These are phyloP conservation scores for Botrytis sinoallii DNA, from an alignment of 2,329 filamentous ascomycete species.

Conservation along the genomic window DNA sequence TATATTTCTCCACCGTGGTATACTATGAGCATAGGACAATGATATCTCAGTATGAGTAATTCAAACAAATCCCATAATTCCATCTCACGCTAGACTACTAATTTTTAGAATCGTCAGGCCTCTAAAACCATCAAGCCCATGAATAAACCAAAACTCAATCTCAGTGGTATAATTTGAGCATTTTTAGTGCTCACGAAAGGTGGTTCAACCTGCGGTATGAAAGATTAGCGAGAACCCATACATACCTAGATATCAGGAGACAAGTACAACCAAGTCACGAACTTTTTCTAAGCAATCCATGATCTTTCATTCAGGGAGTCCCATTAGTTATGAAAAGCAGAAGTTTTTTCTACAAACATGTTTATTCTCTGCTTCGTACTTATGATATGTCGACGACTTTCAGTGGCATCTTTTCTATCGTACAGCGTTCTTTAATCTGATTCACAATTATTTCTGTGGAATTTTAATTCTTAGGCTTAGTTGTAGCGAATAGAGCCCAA, in stretches of 20 bases:
- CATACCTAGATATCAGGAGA: background rate
- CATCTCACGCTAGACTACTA: background rate
- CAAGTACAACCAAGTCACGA: background rate
- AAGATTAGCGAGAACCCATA: rapidly evolving
- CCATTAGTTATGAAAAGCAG: background rate
- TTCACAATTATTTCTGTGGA: background rate
- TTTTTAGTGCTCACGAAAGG: background rate
- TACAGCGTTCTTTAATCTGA: background rate
- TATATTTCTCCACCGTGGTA: background rate
- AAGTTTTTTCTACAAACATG: background rate
- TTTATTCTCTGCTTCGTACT: background rate
- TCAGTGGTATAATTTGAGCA: background rate
- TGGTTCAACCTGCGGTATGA: background rate
- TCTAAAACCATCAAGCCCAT: background rate
- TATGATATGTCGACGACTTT: background rate
- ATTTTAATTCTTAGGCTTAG: background rate
- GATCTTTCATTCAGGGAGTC: background rate
- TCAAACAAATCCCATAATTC: background rate
- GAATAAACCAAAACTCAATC: background rate
- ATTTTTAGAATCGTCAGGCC: background rate
- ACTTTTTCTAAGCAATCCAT: background rate
- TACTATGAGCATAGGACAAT: background rate
- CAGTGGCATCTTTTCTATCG: background rate
- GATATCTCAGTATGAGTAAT: background rate
- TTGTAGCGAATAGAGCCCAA: background rate